Evolutionary conservation across 2,329 filamentous ascomycete species (phyloP).

Genomic region (Fusarium buxicola): DNA sequence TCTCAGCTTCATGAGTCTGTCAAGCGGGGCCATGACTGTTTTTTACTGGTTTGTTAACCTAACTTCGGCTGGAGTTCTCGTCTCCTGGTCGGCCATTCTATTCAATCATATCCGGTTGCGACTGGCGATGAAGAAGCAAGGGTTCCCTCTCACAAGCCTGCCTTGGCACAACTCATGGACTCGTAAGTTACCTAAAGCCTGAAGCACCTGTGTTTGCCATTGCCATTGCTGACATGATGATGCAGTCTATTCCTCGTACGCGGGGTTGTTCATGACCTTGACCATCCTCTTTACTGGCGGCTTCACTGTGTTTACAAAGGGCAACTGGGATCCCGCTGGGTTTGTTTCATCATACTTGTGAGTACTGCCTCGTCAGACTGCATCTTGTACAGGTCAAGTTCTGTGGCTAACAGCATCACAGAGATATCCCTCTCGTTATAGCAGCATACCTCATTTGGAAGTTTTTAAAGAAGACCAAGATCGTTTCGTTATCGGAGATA

Average conservation of each 20-base stretch:
- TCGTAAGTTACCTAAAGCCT: constrained; percentile 54
- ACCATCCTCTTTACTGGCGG: constrained; percentile 77
- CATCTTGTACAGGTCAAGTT: fast-evolving
- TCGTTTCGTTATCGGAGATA: constrained; percentile 63
- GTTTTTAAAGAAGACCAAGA: constrained; percentile 69
- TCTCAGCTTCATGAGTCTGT: constrained; percentile 68
- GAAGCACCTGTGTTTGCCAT: too few species aligned
- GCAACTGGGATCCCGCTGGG: constrained; percentile 66
- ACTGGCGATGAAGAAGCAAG: constrained; percentile 65
- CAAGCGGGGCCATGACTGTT: constrained; percentile 68
- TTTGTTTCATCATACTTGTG: constrained; percentile 74
- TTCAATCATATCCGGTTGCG: constrained; percentile 69
- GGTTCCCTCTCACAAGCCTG: constrained; percentile 60
- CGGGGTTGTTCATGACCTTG: constrained; percentile 69
- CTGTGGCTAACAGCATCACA: constrained; percentile 44
- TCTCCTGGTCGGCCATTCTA: constrained; percentile 72
- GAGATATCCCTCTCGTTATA: constrained; percentile 70
- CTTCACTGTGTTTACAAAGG: constrained; percentile 71
- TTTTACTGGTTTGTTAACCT: constrained; percentile 74
- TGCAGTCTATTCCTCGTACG: constrained; percentile 70
- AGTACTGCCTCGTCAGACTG: constrained; percentile 44
- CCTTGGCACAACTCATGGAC: constrained; percentile 75
- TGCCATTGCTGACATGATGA: background rate
- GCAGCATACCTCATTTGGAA: constrained; percentile 73
- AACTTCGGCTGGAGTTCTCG: constrained; percentile 70